Conservation (phyloP, 2,329 filamentous ascomycete genomes). For the Rugonectria rugulosa region DNA sequence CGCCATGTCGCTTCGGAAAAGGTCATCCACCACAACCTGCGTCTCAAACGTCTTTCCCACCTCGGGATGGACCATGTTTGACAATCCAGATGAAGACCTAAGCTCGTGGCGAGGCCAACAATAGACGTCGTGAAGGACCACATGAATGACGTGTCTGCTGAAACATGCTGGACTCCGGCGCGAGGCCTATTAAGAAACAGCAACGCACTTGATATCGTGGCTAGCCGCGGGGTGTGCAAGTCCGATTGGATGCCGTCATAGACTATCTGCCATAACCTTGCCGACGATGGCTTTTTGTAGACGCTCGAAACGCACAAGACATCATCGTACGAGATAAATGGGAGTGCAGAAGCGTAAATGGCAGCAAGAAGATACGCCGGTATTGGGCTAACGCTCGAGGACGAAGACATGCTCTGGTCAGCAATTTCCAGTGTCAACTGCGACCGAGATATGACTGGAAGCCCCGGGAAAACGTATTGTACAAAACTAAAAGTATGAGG, state of each 20-base stretch:
- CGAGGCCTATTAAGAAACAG: not conserved
- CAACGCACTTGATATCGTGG: not conserved
- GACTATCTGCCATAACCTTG: not conserved
- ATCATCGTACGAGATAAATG: not conserved
- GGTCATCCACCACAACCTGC: slow-evolving; percentile 4
- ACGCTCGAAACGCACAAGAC: not conserved
- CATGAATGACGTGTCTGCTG: not conserved
- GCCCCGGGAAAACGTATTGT: not conserved
- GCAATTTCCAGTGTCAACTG: not conserved
- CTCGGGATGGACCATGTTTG: not conserved
- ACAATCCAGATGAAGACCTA: slow-evolving; percentile 4
- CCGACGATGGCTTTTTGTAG: not conserved
- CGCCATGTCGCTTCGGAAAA: slow-evolving; percentile 7
- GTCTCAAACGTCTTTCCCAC: slow-evolving; percentile 4
- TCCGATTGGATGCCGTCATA: not conserved
- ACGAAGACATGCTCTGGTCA: not conserved
- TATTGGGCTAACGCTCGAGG: not conserved
- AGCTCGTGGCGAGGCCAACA: not conserved
- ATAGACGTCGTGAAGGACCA: not conserved
- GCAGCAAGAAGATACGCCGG: slow-evolving; percentile 6
- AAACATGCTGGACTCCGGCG: not conserved
- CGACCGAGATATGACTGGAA: not conserved
- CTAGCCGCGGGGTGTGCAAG: not conserved
- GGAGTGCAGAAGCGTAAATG: not conserved
- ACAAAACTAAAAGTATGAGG: not conserved